Percentiles rank a stretch among this genome's conserved stretches.
phyloP scores from a whole-genome alignment of 306 rosid genomes.

The Erythrophleum fordii region DNA sequence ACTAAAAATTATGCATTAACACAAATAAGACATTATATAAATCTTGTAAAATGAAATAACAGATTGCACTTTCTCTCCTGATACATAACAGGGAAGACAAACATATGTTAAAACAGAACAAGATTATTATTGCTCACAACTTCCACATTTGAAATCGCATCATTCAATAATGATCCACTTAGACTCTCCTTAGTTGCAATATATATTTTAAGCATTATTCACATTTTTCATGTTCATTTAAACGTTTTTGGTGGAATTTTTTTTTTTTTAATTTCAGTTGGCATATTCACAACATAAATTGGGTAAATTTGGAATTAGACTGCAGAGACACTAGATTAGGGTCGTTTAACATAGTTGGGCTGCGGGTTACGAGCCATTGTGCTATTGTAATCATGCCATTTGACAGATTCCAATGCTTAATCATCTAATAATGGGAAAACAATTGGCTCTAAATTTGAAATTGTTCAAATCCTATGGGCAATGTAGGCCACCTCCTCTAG shows the following conservation, averaged over 20 bases:
- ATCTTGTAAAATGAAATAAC: neutral
- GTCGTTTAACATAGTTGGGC: constrained; percentile 8
- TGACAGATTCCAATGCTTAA: constrained; percentile 35
- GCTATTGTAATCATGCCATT: constrained; percentile 35
- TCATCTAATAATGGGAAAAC: constrained; percentile 17
- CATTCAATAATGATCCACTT: neutral
- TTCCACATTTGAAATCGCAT: neutral
- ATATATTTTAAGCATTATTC: neutral
- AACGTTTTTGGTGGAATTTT: neutral
- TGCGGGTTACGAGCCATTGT: constrained; percentile 18
- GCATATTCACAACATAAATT: neutral
- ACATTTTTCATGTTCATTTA: neutral
- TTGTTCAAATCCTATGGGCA: neutral
- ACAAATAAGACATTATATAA: neutral
- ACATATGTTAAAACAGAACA: too few relatives aligned
- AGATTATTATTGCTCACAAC: neutral
- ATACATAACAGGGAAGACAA: too few relatives aligned
- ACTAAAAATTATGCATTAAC: neutral
- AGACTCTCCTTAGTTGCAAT: neutral
- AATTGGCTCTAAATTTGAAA: constrained; percentile 1
- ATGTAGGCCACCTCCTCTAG: neutral
- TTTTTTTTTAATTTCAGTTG: neutral
- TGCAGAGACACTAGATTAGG: neutral
- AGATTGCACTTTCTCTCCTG: neutral
- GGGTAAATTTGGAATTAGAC: neutral